Evolutionary conservation across 768 basidiomycete species (phyloP).

Genomic region (Tricholoma saponaceum): DNA sequence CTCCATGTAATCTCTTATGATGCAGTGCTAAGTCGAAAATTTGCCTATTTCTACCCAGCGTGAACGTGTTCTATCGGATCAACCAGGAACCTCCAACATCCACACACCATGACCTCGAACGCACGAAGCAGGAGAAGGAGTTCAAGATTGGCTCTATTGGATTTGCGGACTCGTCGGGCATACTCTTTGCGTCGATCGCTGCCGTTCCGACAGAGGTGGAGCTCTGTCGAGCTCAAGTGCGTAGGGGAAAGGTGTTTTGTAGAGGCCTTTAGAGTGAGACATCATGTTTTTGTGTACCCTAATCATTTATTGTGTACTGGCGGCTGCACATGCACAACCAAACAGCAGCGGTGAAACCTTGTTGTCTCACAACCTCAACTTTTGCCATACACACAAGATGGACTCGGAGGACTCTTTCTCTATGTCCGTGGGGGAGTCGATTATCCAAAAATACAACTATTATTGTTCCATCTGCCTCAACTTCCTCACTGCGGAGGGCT

Average conservation of each 20-base stretch:
- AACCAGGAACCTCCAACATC: constrained; percentile 65
- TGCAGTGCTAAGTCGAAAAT: neutral
- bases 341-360: too few species aligned
- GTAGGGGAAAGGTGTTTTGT: constrained; percentile 69
- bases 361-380: too few species aligned
- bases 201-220: constrained; percentile 73
- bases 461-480: too few species aligned
- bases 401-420: too few species aligned
- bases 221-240: constrained; percentile 71
- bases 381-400: too few species aligned
- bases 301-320: neutral
- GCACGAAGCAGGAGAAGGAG: constrained; percentile 72
- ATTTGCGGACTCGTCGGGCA: constrained; percentile 78
- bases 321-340: too few species aligned
- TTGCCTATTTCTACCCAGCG: constrained; percentile 36
- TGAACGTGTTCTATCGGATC: constrained; percentile 82
- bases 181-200: constrained; percentile 56
- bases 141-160: constrained; percentile 91
- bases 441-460: too few species aligned
- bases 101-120: constrained; percentile 47
- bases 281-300: neutral
- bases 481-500: too few species aligned
- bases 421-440: too few species aligned
- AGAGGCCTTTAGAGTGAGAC: constrained; percentile 52
- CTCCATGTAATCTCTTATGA: neutral